phyloP scores from a whole-genome alignment of 108 stramenopile genomes.

The Cyclostephanos tholiformis region DNA sequence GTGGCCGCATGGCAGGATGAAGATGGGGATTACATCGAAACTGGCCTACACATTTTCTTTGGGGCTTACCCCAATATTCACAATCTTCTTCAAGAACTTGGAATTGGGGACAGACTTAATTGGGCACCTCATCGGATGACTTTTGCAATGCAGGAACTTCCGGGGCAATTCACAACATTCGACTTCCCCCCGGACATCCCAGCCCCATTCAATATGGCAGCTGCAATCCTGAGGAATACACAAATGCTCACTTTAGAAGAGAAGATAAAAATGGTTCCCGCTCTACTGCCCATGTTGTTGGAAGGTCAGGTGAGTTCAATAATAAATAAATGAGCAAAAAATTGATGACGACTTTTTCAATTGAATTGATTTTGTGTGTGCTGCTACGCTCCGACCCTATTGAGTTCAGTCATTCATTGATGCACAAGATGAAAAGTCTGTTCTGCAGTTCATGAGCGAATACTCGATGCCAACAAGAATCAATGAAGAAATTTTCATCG shows the following conservation, averaged over 20 bases:
- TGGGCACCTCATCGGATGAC: conserved; percentile 82
- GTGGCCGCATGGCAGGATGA: conserved; percentile 93
- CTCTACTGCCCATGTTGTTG: conserved; percentile 66
- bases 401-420: conserved; percentile 60
- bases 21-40: conserved; percentile 94
- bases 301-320: conserved; percentile 54
- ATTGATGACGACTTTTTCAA: too few relatives aligned
- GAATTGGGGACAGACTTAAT: conserved; percentile 69
- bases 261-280: conserved; percentile 72
- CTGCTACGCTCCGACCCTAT: neutral
- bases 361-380: neutral
- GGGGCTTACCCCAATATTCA: conserved; percentile 98
- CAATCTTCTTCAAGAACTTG: conserved; percentile 88
- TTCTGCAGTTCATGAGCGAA: conserved; percentile 69
- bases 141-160: conserved; percentile 69
- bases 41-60: conserved; percentile 96
- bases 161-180: conserved; percentile 71
- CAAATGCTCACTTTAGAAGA: conserved; percentile 76
- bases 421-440: conserved; percentile 67
- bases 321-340: neutral
- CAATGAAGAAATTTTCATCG: conserved; percentile 67
- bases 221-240: conserved; percentile 72
- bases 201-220: conserved; percentile 74
- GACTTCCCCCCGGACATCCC: conserved; percentile 68
- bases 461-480: conserved; percentile 75